Evolutionary conservation across 306 rosid species (phyloP).

Genomic region (Vigna trinervia): DNA sequence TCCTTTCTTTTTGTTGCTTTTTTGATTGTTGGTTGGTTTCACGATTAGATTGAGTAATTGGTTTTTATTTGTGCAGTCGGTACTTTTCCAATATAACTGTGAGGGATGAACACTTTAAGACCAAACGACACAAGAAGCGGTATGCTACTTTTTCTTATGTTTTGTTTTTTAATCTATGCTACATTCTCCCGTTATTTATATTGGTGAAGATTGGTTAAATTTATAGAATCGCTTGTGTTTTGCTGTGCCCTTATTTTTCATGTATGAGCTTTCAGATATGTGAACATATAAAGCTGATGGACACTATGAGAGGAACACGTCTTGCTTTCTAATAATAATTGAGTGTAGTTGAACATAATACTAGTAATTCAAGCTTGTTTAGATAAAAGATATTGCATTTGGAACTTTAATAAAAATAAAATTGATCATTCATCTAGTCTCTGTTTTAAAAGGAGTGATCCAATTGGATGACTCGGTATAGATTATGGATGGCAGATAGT

Average conservation of each 20-base stretch:
- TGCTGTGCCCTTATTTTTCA: conserved; percentile 26
- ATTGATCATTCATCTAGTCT: conserved; percentile 4
- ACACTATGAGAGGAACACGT: conserved; percentile 6
- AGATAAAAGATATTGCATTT: not conserved
- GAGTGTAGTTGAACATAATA: conserved; percentile 10
- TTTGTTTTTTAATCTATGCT: not conserved
- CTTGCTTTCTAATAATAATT: not conserved
- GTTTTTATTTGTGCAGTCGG: conserved; percentile 62
- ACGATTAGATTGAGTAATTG: not conserved
- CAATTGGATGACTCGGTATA: not conserved
- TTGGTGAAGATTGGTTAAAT: conserved; percentile 5
- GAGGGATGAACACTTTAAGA: conserved; percentile 94
- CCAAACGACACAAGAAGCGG: conserved; percentile 89
- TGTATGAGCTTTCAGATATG: not conserved
- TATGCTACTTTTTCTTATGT: conserved; percentile 40
- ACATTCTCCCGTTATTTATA: not conserved
- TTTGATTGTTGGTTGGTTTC: not conserved
- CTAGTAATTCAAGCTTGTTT: conserved; percentile 22
- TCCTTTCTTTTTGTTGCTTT: not conserved
- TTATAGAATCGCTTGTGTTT: conserved; percentile 27
- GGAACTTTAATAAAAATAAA: conserved; percentile 15
- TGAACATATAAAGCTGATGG: conserved; percentile 2
- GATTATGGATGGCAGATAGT: not conserved
- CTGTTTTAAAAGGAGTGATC: not conserved
- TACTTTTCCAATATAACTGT: conserved; percentile 76